phyloP scores from a whole-genome alignment of 345 rosid genomes.

The Excoecaria agallocha region DNA sequence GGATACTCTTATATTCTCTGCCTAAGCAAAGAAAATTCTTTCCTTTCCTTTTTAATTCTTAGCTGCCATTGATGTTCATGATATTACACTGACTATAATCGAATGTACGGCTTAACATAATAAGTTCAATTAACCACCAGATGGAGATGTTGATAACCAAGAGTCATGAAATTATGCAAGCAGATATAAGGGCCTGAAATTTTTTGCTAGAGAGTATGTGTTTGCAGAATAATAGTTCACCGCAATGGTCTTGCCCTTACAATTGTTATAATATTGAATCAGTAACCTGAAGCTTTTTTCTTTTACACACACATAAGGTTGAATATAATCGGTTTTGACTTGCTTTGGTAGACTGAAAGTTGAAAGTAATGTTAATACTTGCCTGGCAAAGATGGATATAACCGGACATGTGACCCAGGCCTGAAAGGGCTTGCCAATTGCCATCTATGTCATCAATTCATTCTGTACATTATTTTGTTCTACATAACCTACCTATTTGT shows the following conservation, averaged over 20 bases:
- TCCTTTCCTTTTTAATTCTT: not conserved
- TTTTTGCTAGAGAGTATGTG: not conserved
- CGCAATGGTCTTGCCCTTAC: too few species aligned
- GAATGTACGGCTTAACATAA: not conserved
- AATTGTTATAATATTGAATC: too few species aligned
- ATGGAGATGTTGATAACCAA: not conserved
- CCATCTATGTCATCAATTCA: not conserved
- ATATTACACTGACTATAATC: not conserved
- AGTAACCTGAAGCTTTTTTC: too few species aligned
- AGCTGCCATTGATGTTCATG: not conserved
- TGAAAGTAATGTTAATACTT: too few species aligned
- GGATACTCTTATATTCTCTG: not conserved
- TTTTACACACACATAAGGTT: too few species aligned
- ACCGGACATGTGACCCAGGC: too few species aligned
- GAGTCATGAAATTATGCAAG: not conserved
- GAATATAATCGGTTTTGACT: too few species aligned
- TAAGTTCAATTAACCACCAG: not conserved
- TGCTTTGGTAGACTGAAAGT: too few species aligned
- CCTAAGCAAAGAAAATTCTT: not conserved
- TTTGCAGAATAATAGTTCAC: too few species aligned
- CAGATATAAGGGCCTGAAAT: not conserved
- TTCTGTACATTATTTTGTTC: not conserved
- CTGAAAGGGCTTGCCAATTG: not conserved
- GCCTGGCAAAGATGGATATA: too few species aligned
- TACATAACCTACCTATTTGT: not conserved